Evolutionary conservation across 345 rosid genomes (phyloP), one percentile per base, ranked within the genome.

Genomic region (Hibiscus tridactylites): DNA sequence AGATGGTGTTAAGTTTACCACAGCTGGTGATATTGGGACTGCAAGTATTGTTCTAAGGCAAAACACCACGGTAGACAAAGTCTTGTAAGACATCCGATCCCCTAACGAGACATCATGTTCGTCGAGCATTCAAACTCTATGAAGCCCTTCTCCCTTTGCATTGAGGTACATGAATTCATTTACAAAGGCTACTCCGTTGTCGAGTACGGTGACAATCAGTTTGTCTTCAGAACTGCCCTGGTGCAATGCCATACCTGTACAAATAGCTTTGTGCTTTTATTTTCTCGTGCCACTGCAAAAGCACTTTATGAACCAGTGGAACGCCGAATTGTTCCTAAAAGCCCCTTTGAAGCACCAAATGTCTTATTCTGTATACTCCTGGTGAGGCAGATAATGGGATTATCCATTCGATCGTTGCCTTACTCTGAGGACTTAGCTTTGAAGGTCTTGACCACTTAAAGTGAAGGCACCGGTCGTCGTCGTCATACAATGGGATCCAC

Each of bases 81-180:
- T 53, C 9, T 53, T 53, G 10, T 6, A 17, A 47, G 50, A n/a
- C 57, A 52, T n/a, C 19, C 11, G 3, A 46, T 46, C 4, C 13
- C 13, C 13, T 46, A 11, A 46, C 3, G 50, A 47, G 50, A n/a
- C 57, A 52, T n/a, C 19, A 52, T 52, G 19, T 52, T 3, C 19
- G 2, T 28, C 31, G 31, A 52, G 57, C 21, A n/a, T 16, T 52
- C 57, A 52, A 52, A 52, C 57, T 52, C 57, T 1, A n/a, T 52
- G 9, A 53, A 53, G 17, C 17, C 24, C 52, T 47, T 53, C 9
- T 53, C 8, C 42, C 3, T 6, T 53, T 59, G 99, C 98, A 0
- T 68, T 95, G 81, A 89, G 97, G 84, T 95, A 95, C 86, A 85
- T 95, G 91, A 95, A 95, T 76, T 90, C 97, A 37, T 95, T 95